A percentile compares a stretch with the other conserved stretches of the same genome.
Conservation (phyloP, 192 early-diverging fungal genomes). For the Linnemannia zychae region DNA sequence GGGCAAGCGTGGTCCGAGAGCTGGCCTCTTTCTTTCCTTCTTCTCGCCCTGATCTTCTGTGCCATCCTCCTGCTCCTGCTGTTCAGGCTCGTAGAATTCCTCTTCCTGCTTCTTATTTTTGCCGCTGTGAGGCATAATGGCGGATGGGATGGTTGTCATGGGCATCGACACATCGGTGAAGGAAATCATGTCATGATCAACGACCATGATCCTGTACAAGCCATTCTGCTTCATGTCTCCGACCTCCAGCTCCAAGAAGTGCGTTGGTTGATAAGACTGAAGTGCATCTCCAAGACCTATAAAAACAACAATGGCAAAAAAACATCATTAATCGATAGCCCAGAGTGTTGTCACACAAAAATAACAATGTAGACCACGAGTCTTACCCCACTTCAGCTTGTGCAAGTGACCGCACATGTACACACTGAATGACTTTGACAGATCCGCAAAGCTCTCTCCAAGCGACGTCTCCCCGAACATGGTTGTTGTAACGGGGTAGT, state of each 20-base stretch:
- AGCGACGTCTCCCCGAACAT: constrained; percentile 76
- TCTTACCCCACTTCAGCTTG: constrained; percentile 69
- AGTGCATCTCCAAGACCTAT: constrained; percentile 68
- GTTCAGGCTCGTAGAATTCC: constrained; percentile 2
- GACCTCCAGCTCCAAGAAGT: constrained; percentile 87
- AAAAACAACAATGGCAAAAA: neutral
- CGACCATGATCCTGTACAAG: constrained; percentile 84
- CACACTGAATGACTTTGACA: constrained; percentile 74
- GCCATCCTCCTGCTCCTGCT: neutral
- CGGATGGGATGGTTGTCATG: constrained; percentile 68
- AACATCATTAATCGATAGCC: neutral
- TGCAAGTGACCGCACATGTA: constrained; percentile 94
- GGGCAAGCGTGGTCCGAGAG: constrained; percentile 58
- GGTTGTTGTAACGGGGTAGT: constrained; percentile 88
- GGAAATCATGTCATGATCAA: constrained; percentile 89
- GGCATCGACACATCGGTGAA: constrained; percentile 83
- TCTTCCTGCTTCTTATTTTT: neutral
- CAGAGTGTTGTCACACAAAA: neutral
- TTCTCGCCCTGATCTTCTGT: neutral
- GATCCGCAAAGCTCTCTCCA: constrained; percentile 69
- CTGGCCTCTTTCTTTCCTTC: constrained; percentile 38
- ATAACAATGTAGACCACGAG: no score
- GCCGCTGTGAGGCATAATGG: constrained; percentile 27
- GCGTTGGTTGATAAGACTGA: constrained; percentile 74
- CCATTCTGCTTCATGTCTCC: constrained; percentile 93